A percentile compares a stretch with the other conserved stretches of the same genome.
These are phyloP conservation scores for Udeniomyces megalosporus DNA, from an alignment of 768 basidiomycete species.

Conservation along the genomic window DNA sequence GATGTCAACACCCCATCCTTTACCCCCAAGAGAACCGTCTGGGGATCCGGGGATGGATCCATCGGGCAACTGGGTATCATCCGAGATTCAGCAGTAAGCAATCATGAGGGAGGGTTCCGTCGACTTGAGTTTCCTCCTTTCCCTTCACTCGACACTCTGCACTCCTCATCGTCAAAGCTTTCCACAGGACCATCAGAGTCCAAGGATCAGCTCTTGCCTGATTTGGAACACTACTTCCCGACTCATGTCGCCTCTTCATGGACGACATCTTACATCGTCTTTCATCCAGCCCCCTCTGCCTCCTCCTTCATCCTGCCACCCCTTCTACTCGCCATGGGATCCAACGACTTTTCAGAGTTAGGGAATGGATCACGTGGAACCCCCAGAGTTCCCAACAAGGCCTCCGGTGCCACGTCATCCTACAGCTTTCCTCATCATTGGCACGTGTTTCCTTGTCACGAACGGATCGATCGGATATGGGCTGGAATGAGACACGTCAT, in stretches of 20 bases:
- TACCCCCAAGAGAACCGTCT: not conserved
- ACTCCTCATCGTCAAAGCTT: not conserved
- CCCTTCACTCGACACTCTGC: not conserved
- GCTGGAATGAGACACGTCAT: not conserved
- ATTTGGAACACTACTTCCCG: too few relatives aligned
- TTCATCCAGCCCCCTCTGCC: not conserved
- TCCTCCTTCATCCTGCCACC: not conserved
- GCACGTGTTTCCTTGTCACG: not conserved
- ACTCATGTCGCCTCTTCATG: not conserved
- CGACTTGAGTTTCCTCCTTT: not conserved
- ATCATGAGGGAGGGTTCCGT: not conserved
- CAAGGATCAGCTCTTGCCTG: not conserved
- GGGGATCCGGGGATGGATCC: not conserved
- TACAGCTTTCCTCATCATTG: not conserved
- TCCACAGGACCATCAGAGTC: not conserved
- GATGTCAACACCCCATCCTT: too few relatives aligned
- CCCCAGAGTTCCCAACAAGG: too few relatives aligned
- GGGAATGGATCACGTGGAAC: not conserved
- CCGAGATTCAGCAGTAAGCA: too few relatives aligned
- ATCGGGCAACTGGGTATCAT: not conserved
- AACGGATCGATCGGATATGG: not conserved
- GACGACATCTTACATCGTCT: not conserved
- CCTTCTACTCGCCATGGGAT: constrained; percentile 2
- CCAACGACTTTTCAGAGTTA: constrained; percentile 3
- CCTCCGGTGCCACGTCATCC: too few relatives aligned